phyloP scores from a whole-genome alignment of 2,329 filamentous ascomycete species.

The Penicillium janthinellum region DNA sequence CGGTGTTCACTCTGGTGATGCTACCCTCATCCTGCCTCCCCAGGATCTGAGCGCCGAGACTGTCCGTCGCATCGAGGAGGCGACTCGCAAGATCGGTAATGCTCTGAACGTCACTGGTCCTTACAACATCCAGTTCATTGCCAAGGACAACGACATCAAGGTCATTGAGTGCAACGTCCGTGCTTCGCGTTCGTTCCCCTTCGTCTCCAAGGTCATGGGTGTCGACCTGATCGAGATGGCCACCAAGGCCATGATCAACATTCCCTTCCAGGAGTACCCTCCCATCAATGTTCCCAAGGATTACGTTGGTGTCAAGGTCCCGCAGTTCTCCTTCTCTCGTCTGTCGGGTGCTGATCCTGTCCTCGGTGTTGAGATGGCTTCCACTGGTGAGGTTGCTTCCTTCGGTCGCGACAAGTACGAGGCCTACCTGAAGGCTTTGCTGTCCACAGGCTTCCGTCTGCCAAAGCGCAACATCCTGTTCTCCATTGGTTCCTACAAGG shows the following conservation, averaged over 20 bases:
- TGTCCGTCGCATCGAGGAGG: constrained; percentile 87
- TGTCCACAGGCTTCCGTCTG: constrained; percentile 94
- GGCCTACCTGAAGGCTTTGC: constrained; percentile 92
- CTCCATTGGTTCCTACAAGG: constrained; percentile 95
- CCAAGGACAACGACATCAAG: constrained; percentile 99
- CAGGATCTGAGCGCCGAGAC: constrained; percentile 91
- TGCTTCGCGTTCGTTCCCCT: constrained; percentile 94
- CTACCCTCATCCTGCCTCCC: constrained; percentile 89
- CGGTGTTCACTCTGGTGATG: constrained; percentile 96
- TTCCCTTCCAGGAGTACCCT: constrained; percentile 82
- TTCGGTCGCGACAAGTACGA: constrained; percentile 97
- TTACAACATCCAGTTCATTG: constrained; percentile 99
- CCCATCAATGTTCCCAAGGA: constrained; percentile 72
- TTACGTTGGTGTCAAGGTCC: constrained; percentile 95
- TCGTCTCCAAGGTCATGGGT: constrained; percentile 98
- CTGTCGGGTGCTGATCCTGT: constrained; percentile 95
- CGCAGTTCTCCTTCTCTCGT: constrained; percentile 98
- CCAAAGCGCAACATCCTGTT: constrained; percentile 94
- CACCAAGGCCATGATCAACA: constrained; percentile 90
- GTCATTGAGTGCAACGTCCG: constrained; percentile 99
- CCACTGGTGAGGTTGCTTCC: constrained; percentile 95
- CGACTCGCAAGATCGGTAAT: constrained; percentile 90
- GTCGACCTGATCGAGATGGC: constrained; percentile 98
- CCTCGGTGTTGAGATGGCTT: constrained; percentile 97
- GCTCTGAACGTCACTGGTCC: constrained; percentile 95